A percentile compares a stretch with the other conserved stretches of the same genome.
Evolutionary conservation across 805 yeast genomes (phyloP).

Genomic region (Ogataea paraovalis): DNA sequence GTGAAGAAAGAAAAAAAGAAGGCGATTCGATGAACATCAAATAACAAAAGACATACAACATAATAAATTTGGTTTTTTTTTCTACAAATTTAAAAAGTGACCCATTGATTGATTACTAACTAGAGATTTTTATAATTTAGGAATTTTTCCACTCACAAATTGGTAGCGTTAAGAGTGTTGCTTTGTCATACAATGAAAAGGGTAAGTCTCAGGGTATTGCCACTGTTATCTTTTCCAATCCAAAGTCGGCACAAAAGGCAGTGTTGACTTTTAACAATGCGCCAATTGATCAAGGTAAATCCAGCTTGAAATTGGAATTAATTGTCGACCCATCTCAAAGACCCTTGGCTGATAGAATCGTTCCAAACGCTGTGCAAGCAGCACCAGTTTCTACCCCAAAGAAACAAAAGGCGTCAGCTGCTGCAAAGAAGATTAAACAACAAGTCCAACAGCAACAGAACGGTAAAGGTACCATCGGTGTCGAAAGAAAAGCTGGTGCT

Average conservation of each 20-base stretch:
- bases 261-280: conserved; percentile 86
- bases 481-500: conserved; percentile 52
- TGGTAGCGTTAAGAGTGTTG: conserved; percentile 75
- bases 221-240: conserved; percentile 69
- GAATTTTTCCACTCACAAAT: conserved; percentile 85
- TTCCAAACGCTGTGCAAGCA: conserved; percentile 36
- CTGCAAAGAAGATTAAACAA: conserved; percentile 6
- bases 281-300: conserved; percentile 84
- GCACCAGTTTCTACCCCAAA: not conserved
- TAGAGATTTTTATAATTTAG: conserved; percentile 37
- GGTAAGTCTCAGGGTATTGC: conserved; percentile 93
- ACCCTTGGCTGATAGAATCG: conserved; percentile 72
- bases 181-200: conserved; percentile 74
- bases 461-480: conserved; percentile 3
- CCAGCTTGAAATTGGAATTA: conserved; percentile 72
- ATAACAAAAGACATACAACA: not conserved
- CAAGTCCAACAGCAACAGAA: conserved; percentile 35
- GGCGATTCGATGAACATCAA: not conserved
- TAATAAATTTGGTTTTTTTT: not conserved
- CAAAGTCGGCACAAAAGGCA: conserved; percentile 71
- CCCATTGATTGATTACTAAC: conserved; percentile 2
- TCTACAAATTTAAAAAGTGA: too few species aligned
- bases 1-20: not conserved
- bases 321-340: conserved; percentile 79
- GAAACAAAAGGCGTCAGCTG: conserved; percentile 15